Percentiles rank a stretch among this genome's conserved stretches.
Conservation (phyloP, 768 basidiomycete species). For the Dacryopinax spathularia region DNA sequence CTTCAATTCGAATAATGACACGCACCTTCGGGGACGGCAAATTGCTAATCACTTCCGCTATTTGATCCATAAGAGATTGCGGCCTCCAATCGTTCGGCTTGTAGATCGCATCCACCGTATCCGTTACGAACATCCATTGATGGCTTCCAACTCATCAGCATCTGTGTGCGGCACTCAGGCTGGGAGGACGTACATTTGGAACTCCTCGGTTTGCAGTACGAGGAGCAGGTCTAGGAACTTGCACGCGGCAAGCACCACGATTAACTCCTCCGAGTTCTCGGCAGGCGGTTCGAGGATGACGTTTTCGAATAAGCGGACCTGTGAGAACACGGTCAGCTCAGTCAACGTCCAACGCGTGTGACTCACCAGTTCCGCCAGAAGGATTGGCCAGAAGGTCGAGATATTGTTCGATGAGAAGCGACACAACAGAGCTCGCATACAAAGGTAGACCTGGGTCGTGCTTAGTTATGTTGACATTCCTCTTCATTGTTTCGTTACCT, state of each 20-base stretch:
- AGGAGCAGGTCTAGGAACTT: constrained; percentile 91
- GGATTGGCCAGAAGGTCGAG: constrained; percentile 91
- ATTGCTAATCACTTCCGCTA: constrained; percentile 67
- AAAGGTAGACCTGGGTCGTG: constrained; percentile 59
- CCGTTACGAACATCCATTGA: constrained; percentile 98
- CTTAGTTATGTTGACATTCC: not conserved
- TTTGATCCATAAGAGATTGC: constrained; percentile 78
- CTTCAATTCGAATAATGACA: not conserved
- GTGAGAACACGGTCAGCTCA: not conserved
- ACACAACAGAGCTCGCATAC: constrained; percentile 79
- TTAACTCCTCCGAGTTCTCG: constrained; percentile 75
- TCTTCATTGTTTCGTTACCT: constrained; percentile 34
- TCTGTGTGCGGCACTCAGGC: constrained; percentile 11
- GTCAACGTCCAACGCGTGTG: not conserved
- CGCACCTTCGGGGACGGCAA: constrained; percentile 31
- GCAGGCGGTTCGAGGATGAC: constrained; percentile 52
- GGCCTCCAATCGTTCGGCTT: constrained; percentile 71
- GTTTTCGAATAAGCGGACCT: constrained; percentile 87
- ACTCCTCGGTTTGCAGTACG: constrained; percentile 88
- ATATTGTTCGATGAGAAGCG: constrained; percentile 82
- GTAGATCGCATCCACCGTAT: constrained; percentile 90
- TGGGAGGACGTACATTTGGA: constrained; percentile 60
- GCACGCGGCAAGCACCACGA: constrained; percentile 72
- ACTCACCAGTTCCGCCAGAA: constrained; percentile 77
- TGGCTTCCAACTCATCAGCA: constrained; percentile 31